Evolutionary conservation across 2,329 filamentous ascomycete genomes (phyloP), one percentile per base, ranked within the genome.

Genomic region (Sclerotinia borealis): DNA sequence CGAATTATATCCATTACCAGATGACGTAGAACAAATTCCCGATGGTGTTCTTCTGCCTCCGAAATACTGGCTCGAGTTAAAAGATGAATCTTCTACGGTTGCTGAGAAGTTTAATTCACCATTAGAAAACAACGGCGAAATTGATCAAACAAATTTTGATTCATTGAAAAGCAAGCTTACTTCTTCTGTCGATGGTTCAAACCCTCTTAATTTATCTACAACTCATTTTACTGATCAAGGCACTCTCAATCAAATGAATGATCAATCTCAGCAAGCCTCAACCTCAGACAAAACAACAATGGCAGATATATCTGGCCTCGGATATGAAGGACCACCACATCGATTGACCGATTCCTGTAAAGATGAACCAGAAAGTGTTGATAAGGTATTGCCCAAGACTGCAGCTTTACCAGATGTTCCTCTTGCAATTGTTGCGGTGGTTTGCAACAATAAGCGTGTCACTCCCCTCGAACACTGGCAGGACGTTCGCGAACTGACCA

Each of bases 391-490:
- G 17, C 61, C 54, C 11, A 31, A 39, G 10, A 13, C 36, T 2
- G 45, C 7, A 22, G n/a, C 11, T 50, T n/a, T 56, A 6, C 41
- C 41, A 36, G 60, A 56, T 8, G 11, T 55, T 22, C 29, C 11
- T 17, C 43, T 3, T 50, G 63, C 25, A 82, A 17, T 59, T 29
- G 9, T 39, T 7, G 59, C 29, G 17, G 15, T 76, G 0, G 73
- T 99, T 0, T 71, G 79, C 0, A 74, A 77, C n/a, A 96, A 96
- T 72, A 75, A 79, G 22, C 85, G 93, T 19, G 75, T 96, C 7
- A 99, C 95, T 0, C 87, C 93, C 0, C 55, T 75, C 1, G 79
- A 79, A 1, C 95, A 99, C 77, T 97, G 92, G 88, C 95, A 99
- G 78, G 95, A 99, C 77, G 93, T 98, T 50, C 89, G 95, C 0